Evolutionary conservation across 163 green algal genomes (phyloP), one percentile per base, ranked within the genome.

Genomic region (Botryococcus braunii): DNA sequence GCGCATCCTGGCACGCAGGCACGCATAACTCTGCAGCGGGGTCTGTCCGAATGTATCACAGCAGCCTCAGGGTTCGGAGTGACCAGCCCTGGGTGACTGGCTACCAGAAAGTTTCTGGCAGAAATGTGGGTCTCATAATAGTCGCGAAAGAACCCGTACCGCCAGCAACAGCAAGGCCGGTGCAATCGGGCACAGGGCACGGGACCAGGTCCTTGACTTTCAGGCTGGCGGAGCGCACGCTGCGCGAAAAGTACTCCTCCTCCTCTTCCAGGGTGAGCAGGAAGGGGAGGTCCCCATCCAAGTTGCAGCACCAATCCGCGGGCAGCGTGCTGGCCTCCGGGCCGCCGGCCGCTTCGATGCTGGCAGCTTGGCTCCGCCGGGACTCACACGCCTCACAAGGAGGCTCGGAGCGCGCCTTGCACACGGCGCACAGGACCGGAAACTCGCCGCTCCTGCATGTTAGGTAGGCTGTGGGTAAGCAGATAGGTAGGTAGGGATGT

Each of bases 391-490:
- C 32, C 34, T 7, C n/a, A 31, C 62, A 68, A 31, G 62, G 62
- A 2, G 62, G 62, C 29, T 68, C 62, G 35, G n/a, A 4, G 21
- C 32, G 40, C 41, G 62, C 62, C 62, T 58, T 25, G 62, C 62
- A 68, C 31, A 68, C 41, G 21, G 62, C 41, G 13, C 62, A 68
- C 40, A 68, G 62, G 4, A 68, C n/a, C 5, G 62, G 62, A 25
- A 58, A 38, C 5, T 47, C 21, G 62, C 43, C n/a, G 47, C 23
- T 31, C 47, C 47, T 56, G 47, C 47, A 56, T 23, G n/a, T n/a
- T n/a, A n/a, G n/a, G n/a, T n/a, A n/a, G n/a, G n/a, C n/a, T n/a
- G n/a, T n/a, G n/a, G n/a, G n/a, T n/a, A n/a, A n/a, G n/a, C n/a
- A n/a, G n/a, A n/a, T n/a, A n/a, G n/a, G n/a, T n/a, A n/a, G n/a